Conservation (phyloP, 2,329 filamentous ascomycete genomes). For the Fusarium coffeatum region DNA sequence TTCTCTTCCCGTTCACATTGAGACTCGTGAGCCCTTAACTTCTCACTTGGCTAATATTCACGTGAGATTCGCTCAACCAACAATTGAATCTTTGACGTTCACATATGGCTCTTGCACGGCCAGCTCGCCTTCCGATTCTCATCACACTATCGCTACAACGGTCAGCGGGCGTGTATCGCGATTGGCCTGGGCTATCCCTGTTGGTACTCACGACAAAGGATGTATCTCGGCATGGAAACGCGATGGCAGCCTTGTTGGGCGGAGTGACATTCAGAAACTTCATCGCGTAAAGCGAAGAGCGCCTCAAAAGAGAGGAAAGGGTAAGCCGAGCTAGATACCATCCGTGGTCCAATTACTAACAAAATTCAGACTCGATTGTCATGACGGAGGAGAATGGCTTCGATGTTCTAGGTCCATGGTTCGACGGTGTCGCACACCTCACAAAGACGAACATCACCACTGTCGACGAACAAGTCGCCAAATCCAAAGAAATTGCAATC, state of each 20-base stretch:
- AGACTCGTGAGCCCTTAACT: neutral
- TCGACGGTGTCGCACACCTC: slow-evolving; percentile 3
- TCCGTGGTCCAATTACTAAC: accelerated
- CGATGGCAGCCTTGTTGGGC: neutral
- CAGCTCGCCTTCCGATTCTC: neutral
- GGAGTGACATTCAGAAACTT: neutral
- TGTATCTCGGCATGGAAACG: slow-evolving; percentile 2
- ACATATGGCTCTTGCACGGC: neutral
- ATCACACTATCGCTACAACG: slow-evolving; percentile 5
- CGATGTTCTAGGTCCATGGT: neutral
- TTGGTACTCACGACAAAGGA: neutral
- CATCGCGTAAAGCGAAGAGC: neutral
- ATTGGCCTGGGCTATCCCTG: slow-evolving; percentile 3
- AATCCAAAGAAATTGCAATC: slow-evolving; percentile 1
- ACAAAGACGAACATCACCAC: neutral
- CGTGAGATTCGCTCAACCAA: neutral
- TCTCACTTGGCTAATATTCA: slow-evolving; percentile 16
- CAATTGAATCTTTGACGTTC: neutral
- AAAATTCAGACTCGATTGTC: neutral
- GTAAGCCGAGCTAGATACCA: accelerated
- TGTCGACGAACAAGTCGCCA: neutral
- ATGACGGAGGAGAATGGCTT: slow-evolving; percentile 6
- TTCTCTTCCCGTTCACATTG: neutral
- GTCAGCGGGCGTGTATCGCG: neutral
- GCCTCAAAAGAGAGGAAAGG: neutral